Evolutionary conservation across 2,329 filamentous ascomycete genomes (phyloP), one percentile per base, ranked within the genome.

Genomic region (Thermochaetoides dissita): DNA sequence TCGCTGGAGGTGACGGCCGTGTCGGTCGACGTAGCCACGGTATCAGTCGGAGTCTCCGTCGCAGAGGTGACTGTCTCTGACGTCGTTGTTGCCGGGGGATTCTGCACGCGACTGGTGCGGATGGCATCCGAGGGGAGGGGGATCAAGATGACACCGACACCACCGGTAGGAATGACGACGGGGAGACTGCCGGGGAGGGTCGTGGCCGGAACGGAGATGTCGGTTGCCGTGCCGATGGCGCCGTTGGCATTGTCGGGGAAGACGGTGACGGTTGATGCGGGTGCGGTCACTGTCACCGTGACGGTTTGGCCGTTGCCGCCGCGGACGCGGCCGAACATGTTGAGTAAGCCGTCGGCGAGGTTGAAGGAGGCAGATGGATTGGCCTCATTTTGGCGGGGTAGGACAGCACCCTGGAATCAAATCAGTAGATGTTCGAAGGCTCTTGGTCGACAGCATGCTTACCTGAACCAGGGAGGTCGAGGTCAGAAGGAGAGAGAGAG

Each of bases 261-360:
- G n/a, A 57, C 48, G 2, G 55, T 58, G 28, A 58, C 51, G 12
- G 55, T 57, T 5, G 49, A 49, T 7, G 53, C 53, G 10, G 59
- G 47, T 12, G 59, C 57, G 5, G 63, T 65, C 38, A 63, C 55
- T 6, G 61, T 66, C 17, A 63, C 52, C 17, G 60, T 62, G 10
- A 47, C 41, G 9, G 43, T 54, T 37, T 56, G 10, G n/a, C 39
- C 39, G 33, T 39, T 34, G 34, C 37, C 37, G 40, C 12, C 43
- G 29, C 36, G 37, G 6, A 49, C 10, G 12, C 44, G 42, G 41
- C 38, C 45, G 38, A 44, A 11, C 11, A 50, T 45, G 38, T 38
- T 44, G 40, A 44, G 45, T 44, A 43, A 36, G 49, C 55, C 45
- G 53, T 53, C 46, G 51, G 58, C 32, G 37, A 48, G 40, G 34